Evolutionary conservation across 768 basidiomycete genomes (phyloP).

Genomic region (Pisolithus orientalis): DNA sequence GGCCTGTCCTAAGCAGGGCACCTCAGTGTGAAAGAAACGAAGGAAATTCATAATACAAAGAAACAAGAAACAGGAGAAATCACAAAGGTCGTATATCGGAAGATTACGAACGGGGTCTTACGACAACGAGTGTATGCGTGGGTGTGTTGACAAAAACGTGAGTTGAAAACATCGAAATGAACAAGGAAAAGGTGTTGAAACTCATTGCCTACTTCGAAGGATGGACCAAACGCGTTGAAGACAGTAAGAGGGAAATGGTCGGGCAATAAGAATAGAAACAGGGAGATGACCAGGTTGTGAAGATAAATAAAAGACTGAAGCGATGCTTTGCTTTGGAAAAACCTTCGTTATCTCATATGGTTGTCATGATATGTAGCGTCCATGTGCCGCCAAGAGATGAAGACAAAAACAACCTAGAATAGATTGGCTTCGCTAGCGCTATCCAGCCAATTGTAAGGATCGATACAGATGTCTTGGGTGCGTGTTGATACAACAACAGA

Average conservation of each 20-base stretch:
- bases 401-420: constrained; percentile 21
- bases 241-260: constrained; percentile 6
- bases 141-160: too few relatives aligned
- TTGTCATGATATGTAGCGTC: constrained; percentile 7
- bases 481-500: constrained; percentile 26
- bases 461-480: constrained; percentile 27
- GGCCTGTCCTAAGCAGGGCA: too few relatives aligned
- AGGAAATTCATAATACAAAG: too few relatives aligned
- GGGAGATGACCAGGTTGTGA: constrained; percentile 1
- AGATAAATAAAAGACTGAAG: constrained; percentile 16
- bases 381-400: constrained; percentile 20
- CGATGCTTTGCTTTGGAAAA: constrained; percentile 13
- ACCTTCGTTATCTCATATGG: constrained; percentile 22
- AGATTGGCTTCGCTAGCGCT: constrained; percentile 20
- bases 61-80: too few relatives aligned
- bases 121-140: too few relatives aligned
- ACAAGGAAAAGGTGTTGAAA: constrained; percentile 1
- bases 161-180: too few relatives aligned
- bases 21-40: too few relatives aligned
- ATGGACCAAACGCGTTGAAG: constrained; percentile 3
- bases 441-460: constrained; percentile 21
- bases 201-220: constrained; percentile 10
- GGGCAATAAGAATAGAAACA: constrained; percentile 22
- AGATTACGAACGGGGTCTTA: too few relatives aligned
- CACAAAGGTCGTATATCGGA: too few relatives aligned